Base-by-base conservation (phyloP, 768 basidiomycete species). In the Astraeus odoratus region DNA sequence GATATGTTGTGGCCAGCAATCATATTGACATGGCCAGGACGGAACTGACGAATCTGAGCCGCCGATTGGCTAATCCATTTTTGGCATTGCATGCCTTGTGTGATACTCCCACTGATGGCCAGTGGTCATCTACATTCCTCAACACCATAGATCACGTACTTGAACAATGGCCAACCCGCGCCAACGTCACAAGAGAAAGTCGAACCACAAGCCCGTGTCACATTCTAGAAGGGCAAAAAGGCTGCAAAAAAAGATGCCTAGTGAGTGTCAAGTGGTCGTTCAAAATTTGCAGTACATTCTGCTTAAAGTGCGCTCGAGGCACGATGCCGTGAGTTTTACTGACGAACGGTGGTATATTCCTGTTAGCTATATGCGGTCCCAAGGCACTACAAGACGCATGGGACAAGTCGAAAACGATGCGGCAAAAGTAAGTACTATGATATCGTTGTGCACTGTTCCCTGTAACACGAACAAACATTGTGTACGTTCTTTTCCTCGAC, bases 121-220 rank as follows among this genome's bases (percentile, higher is more conserved):
- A n/a, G n/a, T 18, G 15, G 16, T 44, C 31, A 9, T 9, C 42
- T 15, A 34, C 39, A 6, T 29, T 25, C n/a, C n/a, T n/a, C n/a
- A n/a, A n/a, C n/a, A 19, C 39, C 15, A 27, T 19, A 40, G 10
- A 15, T 8, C 15, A 15, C 8, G 24, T 12, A 3, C 25, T n/a
- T n/a, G 23, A 16, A 30, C 33, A 18, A 96, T 98, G 94, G 91
- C 83, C 44, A 97, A 96, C 64, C 94, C 94, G 53, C 81, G 94
- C 45, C 95, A 98, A 66, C 77, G 93, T 49, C 78, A 82, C 55
- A 98, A 97, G 69, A 64, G 76, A 18, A 80, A 84, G 34, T 93
- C 81, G 15, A 71, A 78, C n/a, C 75, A 90, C 63, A 81, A 71
- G 52, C 67, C 83, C 18, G 76, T 89, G 42, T 81, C 81, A 27